A percentile compares a stretch with the other conserved stretches of the same genome.
These are phyloP conservation scores for Cucurbitaria berberidis DNA, from an alignment of 2,329 filamentous ascomycete species.

Conservation along the genomic window DNA sequence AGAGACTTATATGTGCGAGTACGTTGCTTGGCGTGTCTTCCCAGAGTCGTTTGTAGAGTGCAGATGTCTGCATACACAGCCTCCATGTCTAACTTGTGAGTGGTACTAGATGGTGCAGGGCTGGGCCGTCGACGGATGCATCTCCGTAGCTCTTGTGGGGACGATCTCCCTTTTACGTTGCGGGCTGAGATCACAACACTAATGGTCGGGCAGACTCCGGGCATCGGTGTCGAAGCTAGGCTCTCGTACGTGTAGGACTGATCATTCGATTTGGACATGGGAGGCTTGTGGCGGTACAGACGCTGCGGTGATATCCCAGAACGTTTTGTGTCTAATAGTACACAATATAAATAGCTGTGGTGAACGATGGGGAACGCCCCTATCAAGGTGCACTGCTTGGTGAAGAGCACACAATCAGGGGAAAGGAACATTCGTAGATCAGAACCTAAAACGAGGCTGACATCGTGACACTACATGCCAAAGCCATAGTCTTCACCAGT, in stretches of 20 bases:
- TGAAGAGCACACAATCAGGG: background rate
- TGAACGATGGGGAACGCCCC: too few relatives aligned
- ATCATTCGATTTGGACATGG: background rate
- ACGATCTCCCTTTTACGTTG: background rate
- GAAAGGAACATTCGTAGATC: background rate
- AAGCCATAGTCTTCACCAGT: background rate
- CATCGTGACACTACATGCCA: too few relatives aligned
- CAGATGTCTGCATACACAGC: background rate
- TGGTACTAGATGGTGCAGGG: background rate
- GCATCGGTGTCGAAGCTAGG: background rate
- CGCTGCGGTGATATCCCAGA: background rate
- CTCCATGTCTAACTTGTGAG: background rate
- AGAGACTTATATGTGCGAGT: background rate
- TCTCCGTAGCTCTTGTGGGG: background rate
- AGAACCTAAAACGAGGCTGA: too few relatives aligned
- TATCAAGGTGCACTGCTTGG: background rate
- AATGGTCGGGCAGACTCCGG: background rate
- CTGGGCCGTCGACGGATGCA: background rate
- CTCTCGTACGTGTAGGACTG: background rate
- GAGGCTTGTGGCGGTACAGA: constrained; percentile 1
- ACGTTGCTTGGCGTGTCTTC: constrained; percentile 1
- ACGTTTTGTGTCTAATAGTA: background rate
- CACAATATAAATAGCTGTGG: background rate
- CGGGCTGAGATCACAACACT: background rate
- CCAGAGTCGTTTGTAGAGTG: background rate